phyloP scores from a whole-genome alignment of 805 yeast genomes.

The Wickerhamomyces sydowiorum region DNA sequence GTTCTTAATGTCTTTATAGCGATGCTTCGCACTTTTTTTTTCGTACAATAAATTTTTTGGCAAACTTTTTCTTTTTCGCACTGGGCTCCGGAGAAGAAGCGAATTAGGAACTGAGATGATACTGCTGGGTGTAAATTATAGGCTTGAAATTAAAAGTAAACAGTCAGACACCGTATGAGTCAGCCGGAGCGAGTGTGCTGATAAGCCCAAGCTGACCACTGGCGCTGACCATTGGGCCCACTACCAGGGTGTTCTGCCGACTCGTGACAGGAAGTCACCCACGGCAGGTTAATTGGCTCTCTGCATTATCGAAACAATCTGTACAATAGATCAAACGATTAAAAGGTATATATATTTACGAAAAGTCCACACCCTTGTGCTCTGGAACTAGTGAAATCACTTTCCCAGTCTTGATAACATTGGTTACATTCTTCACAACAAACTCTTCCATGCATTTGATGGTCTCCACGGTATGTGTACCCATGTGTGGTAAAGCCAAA shows the following conservation, averaged over 20 bases:
- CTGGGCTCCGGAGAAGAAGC: not conserved
- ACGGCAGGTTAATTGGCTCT: not conserved
- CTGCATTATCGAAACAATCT: not conserved
- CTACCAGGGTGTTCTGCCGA: not conserved
- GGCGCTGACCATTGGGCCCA: too few relatives aligned
- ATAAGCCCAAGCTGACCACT: too few relatives aligned
- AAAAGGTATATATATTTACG: not conserved
- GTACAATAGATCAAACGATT: not conserved
- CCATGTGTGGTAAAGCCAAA: slow-evolving; percentile 85
- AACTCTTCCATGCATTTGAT: slow-evolving; percentile 75
- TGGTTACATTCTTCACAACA: slow-evolving; percentile 61
- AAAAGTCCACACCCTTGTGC: slow-evolving; percentile 30
- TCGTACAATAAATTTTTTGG: not conserved
- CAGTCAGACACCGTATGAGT: too few relatives aligned
- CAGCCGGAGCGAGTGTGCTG: too few relatives aligned
- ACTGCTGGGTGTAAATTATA: too few relatives aligned
- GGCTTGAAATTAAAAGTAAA: too few relatives aligned
- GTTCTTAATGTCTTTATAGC: too few relatives aligned
- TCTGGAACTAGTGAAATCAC: slow-evolving; percentile 83
- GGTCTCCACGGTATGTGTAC: slow-evolving; percentile 74
- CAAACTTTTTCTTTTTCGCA: not conserved
- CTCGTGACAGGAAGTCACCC: not conserved
- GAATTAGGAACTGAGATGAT: too few relatives aligned
- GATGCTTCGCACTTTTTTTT: not conserved
- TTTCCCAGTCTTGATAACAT: slow-evolving; percentile 58